Conservation (phyloP, 495 filamentous ascomycete species). For the Hypoxylon intermedium region DNA sequence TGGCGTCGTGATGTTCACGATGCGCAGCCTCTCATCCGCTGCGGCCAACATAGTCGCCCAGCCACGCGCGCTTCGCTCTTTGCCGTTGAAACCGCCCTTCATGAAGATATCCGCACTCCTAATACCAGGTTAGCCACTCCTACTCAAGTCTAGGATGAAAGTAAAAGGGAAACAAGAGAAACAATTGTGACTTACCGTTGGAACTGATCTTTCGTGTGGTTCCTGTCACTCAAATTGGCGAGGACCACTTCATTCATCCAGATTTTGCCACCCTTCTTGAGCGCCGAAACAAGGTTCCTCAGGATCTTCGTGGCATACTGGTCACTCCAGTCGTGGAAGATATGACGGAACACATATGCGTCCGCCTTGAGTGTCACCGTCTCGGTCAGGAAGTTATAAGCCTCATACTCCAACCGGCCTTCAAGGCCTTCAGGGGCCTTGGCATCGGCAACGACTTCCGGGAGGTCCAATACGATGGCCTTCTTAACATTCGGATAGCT, state of each 20-base stretch:
- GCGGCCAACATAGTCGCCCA: slow-evolving; percentile 35
- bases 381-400: slow-evolving; percentile 60
- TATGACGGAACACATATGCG: slow-evolving; percentile 60
- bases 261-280: slow-evolving; percentile 56
- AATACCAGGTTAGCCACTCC: background rate
- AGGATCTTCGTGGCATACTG: slow-evolving; percentile 61
- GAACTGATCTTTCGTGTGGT: slow-evolving; percentile 24
- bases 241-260: slow-evolving; percentile 58
- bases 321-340: slow-evolving; percentile 64
- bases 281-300: slow-evolving; percentile 55
- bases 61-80: slow-evolving; percentile 31
- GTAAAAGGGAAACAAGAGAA: background rate
- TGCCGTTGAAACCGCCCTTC: slow-evolving; percentile 39
- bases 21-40: slow-evolving; percentile 33
- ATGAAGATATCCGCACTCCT: slow-evolving; percentile 34
- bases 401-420: slow-evolving; percentile 47
- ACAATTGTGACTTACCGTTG: slow-evolving; percentile 21
- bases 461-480: slow-evolving; percentile 26
- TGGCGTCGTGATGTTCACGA: slow-evolving; percentile 30
- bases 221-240: slow-evolving; percentile 37
- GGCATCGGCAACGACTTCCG: slow-evolving; percentile 26
- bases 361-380: slow-evolving; percentile 57
- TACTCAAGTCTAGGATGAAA: background rate
- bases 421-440: slow-evolving; percentile 44
- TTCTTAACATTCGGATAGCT: slow-evolving; percentile 38